A percentile compares a stretch with the other conserved stretches of the same genome.
Evolutionary conservation across 257 asterid genomes (phyloP).

Genomic region (Solanum bulbocastanum): DNA sequence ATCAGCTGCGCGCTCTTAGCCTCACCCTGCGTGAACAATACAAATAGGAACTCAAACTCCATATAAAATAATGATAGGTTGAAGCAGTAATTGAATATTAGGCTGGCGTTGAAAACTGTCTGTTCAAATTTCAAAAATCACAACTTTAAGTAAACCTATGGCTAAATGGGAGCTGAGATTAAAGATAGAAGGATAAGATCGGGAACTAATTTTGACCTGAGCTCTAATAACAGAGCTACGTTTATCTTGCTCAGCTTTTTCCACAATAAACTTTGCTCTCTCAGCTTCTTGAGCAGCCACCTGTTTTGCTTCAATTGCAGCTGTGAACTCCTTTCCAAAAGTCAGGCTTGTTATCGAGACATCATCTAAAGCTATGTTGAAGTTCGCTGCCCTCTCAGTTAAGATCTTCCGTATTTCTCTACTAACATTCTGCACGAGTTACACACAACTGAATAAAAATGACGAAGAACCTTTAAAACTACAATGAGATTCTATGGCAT

Average conservation of each 20-base stretch:
- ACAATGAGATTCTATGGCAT: neutral
- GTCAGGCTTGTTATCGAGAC: slow-evolving; percentile 81
- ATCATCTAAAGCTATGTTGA: slow-evolving; percentile 88
- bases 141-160: neutral
- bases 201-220: slow-evolving; percentile 37
- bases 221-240: slow-evolving; percentile 79
- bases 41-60: neutral
- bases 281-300: slow-evolving; percentile 97
- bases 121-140: too few species aligned
- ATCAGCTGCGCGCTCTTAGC: slow-evolving; percentile 93
- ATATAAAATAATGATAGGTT: neutral
- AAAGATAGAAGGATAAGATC: neutral
- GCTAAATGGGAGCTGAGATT: neutral
- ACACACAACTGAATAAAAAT: neutral
- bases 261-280: slow-evolving; percentile 91
- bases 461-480: neutral
- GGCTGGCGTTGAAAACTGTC: neutral
- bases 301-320: slow-evolving; percentile 95
- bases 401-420: slow-evolving; percentile 69
- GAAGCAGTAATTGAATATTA: neutral
- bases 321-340: slow-evolving; percentile 84
- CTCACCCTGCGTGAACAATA: slow-evolving; percentile 56
- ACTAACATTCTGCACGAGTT: slow-evolving; percentile 57
- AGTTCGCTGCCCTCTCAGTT: slow-evolving; percentile 71
- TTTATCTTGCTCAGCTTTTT: slow-evolving; percentile 92